Evolutionary conservation across 129 eudicot genomes (phyloP), one percentile per base, ranked within the genome.

Genomic region (Flaveria ramosissima): DNA sequence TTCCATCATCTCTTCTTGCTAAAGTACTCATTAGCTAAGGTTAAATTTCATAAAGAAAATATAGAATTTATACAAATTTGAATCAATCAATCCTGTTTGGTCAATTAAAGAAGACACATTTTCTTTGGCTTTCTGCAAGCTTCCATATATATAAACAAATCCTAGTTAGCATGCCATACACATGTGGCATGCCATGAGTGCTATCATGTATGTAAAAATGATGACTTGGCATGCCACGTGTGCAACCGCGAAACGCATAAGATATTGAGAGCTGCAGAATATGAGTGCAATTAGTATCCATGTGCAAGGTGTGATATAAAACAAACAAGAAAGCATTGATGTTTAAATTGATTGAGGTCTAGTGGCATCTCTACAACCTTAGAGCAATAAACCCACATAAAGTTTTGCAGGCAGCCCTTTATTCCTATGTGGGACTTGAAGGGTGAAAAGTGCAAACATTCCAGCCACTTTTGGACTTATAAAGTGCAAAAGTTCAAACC

Each of bases 361-460:
- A 64, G 68, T 73, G 51, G 66, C 73, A 80, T 72, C 66, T 72
- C 56, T 62, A 68, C 14, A 16, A 19, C 27, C 30, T 42, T 55
- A 23, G 70, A 23, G 30, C 12, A 59, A 20, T 70, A 69, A 62
- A 57, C 82, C 62, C 63, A 61, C 74, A 57, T 20, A 21, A 62
- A 27, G 39, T 42, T 10, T 71, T 36, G 41, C 1, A 20, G 57
- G 42, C 48, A 74, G 42, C 36, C 48, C 75, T 81, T 69, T 74
- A 74, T 74, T 74, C 75, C 50, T 1, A 55, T 59, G 42, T 74
- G 75, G 59, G 50, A 27, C 60, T 80, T 27, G 8, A 74, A 56
- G 70, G 23, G 80, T 57, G 46, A 74, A 81, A 81, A 81, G 84
- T 57, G 66, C 72, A 74, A 13, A 79, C 65, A 71, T 62, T 72